Base-by-base conservation (phyloP, 306 rosid genomes). In the Inga laurina region DNA sequence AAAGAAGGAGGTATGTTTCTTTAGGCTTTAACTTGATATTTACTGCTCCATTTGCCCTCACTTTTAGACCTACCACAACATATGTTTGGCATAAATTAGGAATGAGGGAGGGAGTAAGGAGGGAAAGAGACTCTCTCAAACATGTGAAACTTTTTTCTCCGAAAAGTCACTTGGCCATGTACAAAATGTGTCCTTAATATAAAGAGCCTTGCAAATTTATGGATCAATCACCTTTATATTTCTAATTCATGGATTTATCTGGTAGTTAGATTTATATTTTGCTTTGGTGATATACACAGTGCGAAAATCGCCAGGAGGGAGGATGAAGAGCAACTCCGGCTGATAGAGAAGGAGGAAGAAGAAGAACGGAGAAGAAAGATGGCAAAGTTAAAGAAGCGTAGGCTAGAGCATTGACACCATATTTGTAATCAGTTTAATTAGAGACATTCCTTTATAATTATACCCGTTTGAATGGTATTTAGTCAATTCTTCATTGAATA, bases 261-360 rank as follows among this genome's bases (percentile, higher is more conserved):
- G 62, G 43, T 69, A 45, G 52, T 52, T 68, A 37, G 79, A 73
- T 76, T 71, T 5, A 39, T 82, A 24, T 74, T 0, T 44, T 10
- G 10, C 66, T 11, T 35, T 45, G 10, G 74, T 81, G 46, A 51
- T 82, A 67, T 46, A 34, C 12, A 49, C 80, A 92, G 97, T 88
- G 87, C 78, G 4, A 37, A 0, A 85, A 88, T 92, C 49, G 97
- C 85, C 7, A 86, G 10, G 79, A 2, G 65, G 86, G 97, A 93
- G 86, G 97, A 93, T 72, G 97, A 92, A 67, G 92, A 90, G 85
- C 87, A 92, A 72, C 87, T 73, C 30, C 81, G 86, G 79, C 39
- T 87, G 88, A 81, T 90, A 66, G 87, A 90, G 75, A 90, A 82
- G 71, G 93, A 90, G 74, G 97, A 90, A 48, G 87, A 86, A 82